phyloP scores from a whole-genome alignment of 768 basidiomycete genomes.

The Phanerochaete carnosa region DNA sequence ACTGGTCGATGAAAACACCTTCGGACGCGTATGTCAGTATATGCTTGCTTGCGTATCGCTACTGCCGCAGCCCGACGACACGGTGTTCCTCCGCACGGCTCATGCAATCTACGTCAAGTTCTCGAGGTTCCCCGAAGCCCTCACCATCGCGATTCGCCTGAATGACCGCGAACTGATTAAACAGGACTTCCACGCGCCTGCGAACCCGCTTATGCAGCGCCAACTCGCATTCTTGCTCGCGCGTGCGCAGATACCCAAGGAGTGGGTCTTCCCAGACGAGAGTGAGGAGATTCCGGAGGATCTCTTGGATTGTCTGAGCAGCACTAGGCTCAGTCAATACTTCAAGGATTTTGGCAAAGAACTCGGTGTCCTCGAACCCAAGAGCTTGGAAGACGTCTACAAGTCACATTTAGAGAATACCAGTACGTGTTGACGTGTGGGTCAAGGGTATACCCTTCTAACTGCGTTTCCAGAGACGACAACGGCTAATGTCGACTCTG shows the following conservation, averaged over 20 bases:
- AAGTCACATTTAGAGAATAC: conserved; percentile 94
- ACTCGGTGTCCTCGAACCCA: conserved; percentile 83
- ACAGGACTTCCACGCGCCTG: conserved; percentile 86
- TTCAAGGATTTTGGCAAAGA: conserved; percentile 95
- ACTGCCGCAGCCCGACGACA: conserved; percentile 89
- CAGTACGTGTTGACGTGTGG: conserved; percentile 39
- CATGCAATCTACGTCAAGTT: conserved; percentile 87
- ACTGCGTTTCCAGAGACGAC: conserved; percentile 46
- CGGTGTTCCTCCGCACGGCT: conserved; percentile 83
- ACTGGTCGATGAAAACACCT: conserved; percentile 86
- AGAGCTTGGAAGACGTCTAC: conserved; percentile 95
- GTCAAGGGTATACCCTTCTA: background rate
- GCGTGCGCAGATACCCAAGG: conserved; percentile 84
- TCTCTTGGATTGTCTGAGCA: conserved; percentile 81
- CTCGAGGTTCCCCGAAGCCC: conserved; percentile 86
- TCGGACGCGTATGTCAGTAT: conserved; percentile 86
- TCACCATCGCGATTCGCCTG: conserved; percentile 81
- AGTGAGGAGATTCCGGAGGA: conserved; percentile 69
- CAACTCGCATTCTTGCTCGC: conserved; percentile 94
- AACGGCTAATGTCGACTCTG: conserved; percentile 84
- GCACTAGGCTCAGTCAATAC: conserved; percentile 74
- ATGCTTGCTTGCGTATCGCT: conserved; percentile 95
- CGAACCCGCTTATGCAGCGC: conserved; percentile 92
- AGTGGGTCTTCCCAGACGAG: conserved; percentile 74
- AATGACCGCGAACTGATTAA: conserved; percentile 77